Evolutionary conservation across 2,329 filamentous ascomycete species (phyloP).

Genomic region (Fusarium fracticaudum): DNA sequence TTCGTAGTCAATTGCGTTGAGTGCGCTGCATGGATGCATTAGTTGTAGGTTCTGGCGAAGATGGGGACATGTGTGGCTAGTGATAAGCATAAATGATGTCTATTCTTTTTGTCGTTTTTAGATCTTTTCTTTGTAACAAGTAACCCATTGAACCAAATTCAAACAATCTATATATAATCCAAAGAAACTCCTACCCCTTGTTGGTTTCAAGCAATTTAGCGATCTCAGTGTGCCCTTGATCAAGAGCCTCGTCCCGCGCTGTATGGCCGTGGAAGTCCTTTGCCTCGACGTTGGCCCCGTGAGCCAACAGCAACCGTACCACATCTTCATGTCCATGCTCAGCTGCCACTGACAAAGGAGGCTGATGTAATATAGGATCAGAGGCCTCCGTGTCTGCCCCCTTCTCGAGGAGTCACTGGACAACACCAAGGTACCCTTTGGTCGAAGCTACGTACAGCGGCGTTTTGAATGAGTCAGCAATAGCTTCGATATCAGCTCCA

Average conservation of each 20-base stretch:
- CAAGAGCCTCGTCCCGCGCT: background rate
- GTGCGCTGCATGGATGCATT: too few relatives aligned
- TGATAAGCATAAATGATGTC: background rate
- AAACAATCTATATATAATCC: background rate
- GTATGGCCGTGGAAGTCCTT: background rate
- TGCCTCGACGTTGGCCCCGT: background rate
- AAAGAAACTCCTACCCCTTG: background rate
- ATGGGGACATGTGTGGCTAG: too few relatives aligned
- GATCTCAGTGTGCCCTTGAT: too few relatives aligned
- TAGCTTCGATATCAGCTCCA: background rate
- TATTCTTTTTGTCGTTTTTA: background rate
- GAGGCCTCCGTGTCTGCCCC: background rate
- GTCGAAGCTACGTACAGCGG: background rate
- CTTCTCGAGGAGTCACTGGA: background rate
- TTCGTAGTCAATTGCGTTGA: background rate
- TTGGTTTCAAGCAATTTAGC: background rate
- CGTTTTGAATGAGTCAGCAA: background rate
- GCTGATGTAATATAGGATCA: background rate
- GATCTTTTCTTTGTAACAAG: background rate
- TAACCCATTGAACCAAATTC: fast-evolving
- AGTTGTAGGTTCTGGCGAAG: background rate
- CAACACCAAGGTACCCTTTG: background rate
- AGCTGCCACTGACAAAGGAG: background rate
- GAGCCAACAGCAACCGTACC: background rate
- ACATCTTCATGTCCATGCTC: background rate